Evolutionary conservation across 257 asterid genomes (phyloP).

Genomic region (Capsicum rhomboideum): DNA sequence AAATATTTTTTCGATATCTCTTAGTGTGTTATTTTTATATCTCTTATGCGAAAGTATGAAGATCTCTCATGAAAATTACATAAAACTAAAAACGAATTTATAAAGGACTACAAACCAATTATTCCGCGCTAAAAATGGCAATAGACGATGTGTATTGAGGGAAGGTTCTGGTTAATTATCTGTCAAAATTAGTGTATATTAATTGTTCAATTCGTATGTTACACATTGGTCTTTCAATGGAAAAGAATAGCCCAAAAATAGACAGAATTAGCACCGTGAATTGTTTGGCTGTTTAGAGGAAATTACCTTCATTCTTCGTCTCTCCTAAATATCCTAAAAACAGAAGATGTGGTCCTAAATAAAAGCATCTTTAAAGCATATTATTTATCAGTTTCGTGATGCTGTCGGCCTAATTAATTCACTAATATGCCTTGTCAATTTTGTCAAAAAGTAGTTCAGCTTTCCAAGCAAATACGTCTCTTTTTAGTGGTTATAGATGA

Average conservation of each 20-base stretch:
- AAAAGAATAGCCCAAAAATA: neutral
- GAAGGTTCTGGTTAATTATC: neutral
- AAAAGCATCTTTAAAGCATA: neutral
- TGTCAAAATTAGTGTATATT: neutral
- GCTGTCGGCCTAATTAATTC: neutral
- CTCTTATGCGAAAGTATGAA: neutral
- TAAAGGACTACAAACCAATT: neutral
- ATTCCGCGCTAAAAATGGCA: neutral
- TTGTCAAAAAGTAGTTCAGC: neutral
- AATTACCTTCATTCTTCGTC: neutral
- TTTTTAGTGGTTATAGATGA: neutral
- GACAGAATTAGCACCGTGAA: neutral
- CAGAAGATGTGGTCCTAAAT: neutral
- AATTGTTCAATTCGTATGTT: neutral
- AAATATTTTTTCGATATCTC: neutral
- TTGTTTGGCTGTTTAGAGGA: neutral
- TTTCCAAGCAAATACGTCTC: neutral
- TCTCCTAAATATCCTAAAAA: neutral
- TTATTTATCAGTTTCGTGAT: neutral
- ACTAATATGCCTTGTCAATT: neutral
- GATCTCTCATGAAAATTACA: neutral
- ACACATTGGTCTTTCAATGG: neutral
- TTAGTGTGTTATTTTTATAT: no score
- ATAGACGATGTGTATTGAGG: neutral
- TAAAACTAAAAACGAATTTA: neutral